phyloP scores from a whole-genome alignment of 2,329 filamentous ascomycete species.

The Pleochaeta shiraiana region DNA sequence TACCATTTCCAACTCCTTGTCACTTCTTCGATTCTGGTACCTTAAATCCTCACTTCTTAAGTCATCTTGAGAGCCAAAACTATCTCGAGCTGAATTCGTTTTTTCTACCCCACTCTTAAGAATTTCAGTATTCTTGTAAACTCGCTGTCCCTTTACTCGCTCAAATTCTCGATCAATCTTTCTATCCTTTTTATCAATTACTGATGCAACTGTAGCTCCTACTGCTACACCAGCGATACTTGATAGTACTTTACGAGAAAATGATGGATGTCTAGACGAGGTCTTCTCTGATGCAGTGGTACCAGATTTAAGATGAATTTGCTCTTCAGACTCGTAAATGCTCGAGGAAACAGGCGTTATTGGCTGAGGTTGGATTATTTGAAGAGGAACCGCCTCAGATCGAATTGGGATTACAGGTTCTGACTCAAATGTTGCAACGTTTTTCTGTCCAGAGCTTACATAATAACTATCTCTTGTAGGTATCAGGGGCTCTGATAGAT shows the following conservation, averaged over 20 bases:
- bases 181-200: slow-evolving; percentile 13
- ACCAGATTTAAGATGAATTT: slow-evolving; percentile 6
- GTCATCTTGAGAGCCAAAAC: too few species aligned
- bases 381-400: slow-evolving; percentile 38
- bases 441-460: too few species aligned
- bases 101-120: slow-evolving; percentile 6
- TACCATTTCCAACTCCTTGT: too few species aligned
- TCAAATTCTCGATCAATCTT: slow-evolving; percentile 10
- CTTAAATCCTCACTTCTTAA: too few species aligned
- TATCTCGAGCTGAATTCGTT: slow-evolving; percentile 6
- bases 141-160: slow-evolving; percentile 7
- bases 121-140: slow-evolving; percentile 6
- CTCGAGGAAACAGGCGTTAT: slow-evolving; percentile 47
- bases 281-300: neutral
- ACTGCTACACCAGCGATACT: slow-evolving; percentile 27
- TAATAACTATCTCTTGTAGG: too few species aligned
- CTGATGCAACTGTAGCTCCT: slow-evolving; percentile 25
- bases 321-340: slow-evolving; percentile 34
- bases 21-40: too few species aligned
- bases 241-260: slow-evolving; percentile 21
- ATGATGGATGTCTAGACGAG: slow-evolving; percentile 8
- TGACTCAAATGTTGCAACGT: too few species aligned
- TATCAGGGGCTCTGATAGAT: slow-evolving; percentile 18
- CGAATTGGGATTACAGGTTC: slow-evolving; percentile 20
- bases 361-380: slow-evolving; percentile 72